Evolutionary conservation across 2,329 filamentous ascomycete genomes (phyloP).

Genomic region (Diaporthe helianthi): DNA sequence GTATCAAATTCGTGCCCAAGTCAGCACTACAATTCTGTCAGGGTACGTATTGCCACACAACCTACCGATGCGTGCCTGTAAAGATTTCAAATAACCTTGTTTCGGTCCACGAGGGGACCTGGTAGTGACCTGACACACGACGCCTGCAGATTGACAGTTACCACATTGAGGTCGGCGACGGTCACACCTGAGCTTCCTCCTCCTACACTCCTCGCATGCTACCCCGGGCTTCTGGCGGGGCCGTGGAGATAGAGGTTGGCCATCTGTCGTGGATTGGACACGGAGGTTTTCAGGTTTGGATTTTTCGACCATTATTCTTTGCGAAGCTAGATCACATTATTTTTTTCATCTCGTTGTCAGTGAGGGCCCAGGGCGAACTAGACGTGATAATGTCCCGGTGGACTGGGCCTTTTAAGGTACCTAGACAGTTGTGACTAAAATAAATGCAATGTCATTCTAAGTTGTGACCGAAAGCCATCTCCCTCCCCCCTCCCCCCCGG

Average conservation of each 20-base stretch:
- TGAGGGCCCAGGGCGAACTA: background rate
- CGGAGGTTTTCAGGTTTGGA: background rate
- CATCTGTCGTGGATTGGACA: background rate
- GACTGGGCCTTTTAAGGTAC: background rate
- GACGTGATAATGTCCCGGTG: background rate
- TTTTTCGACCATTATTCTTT: background rate
- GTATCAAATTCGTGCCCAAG: background rate
- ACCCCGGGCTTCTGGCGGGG: background rate
- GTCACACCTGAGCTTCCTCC: constrained; percentile 26
- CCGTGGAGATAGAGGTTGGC: background rate
- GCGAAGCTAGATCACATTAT: too few species aligned
- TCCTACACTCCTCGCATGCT: constrained; percentile 24
- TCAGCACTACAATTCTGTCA: background rate
- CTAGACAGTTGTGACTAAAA: too few species aligned
- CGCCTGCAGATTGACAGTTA: background rate
- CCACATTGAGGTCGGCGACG: constrained; percentile 3
- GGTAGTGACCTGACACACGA: background rate
- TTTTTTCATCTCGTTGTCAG: background rate
- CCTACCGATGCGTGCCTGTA: constrained; percentile 39
- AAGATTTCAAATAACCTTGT: constrained; percentile 38
- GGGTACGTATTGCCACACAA: background rate
- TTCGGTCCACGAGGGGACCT: constrained; percentile 35
- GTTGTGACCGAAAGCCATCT: too few species aligned
- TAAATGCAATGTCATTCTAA: too few species aligned
- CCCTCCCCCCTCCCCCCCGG: too few species aligned